Percentiles rank a stretch among this genome's conserved stretches.
These are phyloP conservation scores for Gamarada debralockiae DNA, from an alignment of 495 filamentous ascomycete genomes.

Conservation along the genomic window DNA sequence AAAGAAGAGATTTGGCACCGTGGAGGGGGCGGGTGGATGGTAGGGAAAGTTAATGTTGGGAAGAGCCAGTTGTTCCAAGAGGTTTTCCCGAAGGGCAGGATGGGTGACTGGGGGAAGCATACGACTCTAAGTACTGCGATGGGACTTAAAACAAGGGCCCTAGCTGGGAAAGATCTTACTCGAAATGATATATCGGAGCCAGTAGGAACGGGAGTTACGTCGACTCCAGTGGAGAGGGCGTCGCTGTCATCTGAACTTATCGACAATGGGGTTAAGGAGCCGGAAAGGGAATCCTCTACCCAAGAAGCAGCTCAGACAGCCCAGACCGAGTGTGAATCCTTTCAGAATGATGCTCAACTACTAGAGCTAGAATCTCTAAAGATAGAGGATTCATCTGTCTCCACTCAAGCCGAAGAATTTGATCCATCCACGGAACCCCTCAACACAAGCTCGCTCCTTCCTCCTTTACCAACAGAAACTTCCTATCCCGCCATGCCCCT, in stretches of 20 bases:
- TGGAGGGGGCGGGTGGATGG: slow-evolving; percentile 90
- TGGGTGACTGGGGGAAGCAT: slow-evolving; percentile 16
- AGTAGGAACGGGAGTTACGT: neutral
- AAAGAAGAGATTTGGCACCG: slow-evolving; percentile 79
- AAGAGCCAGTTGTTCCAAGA: slow-evolving; percentile 87
- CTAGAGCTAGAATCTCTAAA: slow-evolving; percentile 10
- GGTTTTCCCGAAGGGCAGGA: slow-evolving; percentile 79
- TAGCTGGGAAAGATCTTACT: neutral
- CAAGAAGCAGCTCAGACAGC: slow-evolving; percentile 1
- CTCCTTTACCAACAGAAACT: slow-evolving; percentile 67
- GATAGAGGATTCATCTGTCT: slow-evolving; percentile 11
- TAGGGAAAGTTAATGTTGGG: slow-evolving; percentile 96
- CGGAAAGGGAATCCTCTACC: neutral
- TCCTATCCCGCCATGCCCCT: slow-evolving; percentile 76
- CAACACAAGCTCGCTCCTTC: slow-evolving; percentile 45
- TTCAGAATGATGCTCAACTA: slow-evolving; percentile 8
- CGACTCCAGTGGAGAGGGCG: neutral
- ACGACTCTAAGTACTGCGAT: neutral
- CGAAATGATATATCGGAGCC: no score
- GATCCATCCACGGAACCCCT: neutral
- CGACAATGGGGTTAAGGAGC: neutral
- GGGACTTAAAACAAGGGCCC: no score
- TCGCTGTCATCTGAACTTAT: neutral
- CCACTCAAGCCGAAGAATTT: neutral
- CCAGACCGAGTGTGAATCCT: slow-evolving; percentile 2